A percentile compares a stretch with the other conserved stretches of the same genome.
phyloP scores from a whole-genome alignment of 768 basidiomycete species.

The Suillus weaverae region DNA sequence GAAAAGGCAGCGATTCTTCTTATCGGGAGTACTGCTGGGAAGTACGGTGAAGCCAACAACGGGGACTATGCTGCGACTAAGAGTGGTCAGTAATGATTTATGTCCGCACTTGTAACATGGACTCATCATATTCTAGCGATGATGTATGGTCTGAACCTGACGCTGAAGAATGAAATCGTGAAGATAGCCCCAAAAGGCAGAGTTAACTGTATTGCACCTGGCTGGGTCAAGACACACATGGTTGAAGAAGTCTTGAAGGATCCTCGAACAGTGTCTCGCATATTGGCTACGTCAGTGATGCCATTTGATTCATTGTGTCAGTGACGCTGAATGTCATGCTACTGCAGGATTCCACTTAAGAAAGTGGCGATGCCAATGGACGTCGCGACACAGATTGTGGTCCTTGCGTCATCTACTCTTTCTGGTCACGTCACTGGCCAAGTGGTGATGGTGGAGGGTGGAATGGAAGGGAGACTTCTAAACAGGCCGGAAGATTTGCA shows the following conservation, averaged over 20 bases:
- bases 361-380: conserved; percentile 65
- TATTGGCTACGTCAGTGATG: conserved; percentile 63
- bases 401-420: conserved; percentile 57
- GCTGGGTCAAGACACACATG: conserved; percentile 68
- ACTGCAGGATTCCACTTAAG: conserved; percentile 61
- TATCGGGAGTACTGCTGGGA: conserved; percentile 72
- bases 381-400: conserved; percentile 61
- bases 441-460: conserved; percentile 70
- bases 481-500: conserved; percentile 41
- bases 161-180: conserved; percentile 81
- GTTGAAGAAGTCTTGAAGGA: conserved; percentile 57
- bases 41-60: conserved; percentile 69
- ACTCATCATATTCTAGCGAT: conserved; percentile 42
- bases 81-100: conserved; percentile 46
- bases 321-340: not conserved
- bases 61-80: conserved; percentile 68
- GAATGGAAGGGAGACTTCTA: conserved; percentile 72
- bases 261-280: conserved; percentile 51
- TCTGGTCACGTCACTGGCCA: conserved; percentile 76
- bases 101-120: not conserved
- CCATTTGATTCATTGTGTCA: not conserved
- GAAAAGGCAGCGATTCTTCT: conserved; percentile 61
- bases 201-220: conserved; percentile 71
- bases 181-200: conserved; percentile 67
- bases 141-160: conserved; percentile 70